Evolutionary conservation across 768 basidiomycete species (phyloP), one percentile per base, ranked within the genome.

Genomic region (Amanita muscaria): DNA sequence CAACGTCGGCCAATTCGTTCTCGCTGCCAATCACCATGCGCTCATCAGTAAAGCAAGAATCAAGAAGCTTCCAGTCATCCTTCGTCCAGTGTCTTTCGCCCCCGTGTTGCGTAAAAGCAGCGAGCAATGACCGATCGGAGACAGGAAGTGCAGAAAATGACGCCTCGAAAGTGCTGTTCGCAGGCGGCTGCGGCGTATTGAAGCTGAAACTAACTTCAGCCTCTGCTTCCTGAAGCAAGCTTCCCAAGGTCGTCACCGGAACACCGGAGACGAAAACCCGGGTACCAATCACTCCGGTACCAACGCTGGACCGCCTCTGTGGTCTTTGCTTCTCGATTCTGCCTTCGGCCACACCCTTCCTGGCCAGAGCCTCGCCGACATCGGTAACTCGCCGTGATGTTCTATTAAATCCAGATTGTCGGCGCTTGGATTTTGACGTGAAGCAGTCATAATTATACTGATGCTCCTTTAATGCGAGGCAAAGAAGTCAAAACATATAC

Each of bases 371-470:
- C n/a, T 39, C 29, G 14, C 25, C 37, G 14, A 31, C 14, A 4
- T 18, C 15, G 4, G 29, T 30, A 4, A 25, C 29, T 9, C 33
- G n/a, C 7, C 44, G 37, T 5, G 29, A 39, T 7, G n/a, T 22
- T 30, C 29, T 38, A 14, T 24, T 29, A 3, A 24, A 16, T 4
- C 25, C 60, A 2, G 59, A 52, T 32, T 65, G 63, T 12, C 65
- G 57, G 12, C 58, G 52, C 42, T 53, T 52, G 3, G 53, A 42
- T 29, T 54, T 56, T 30, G 56, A 58, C 21, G 82, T 79, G 54
- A 84, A 77, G 56, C 88, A 85, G 53, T 93, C 90, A 52, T 88
- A 86, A 61, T 92, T 83, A 54, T 93, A 83, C 83, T 89, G 22
- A 47, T 16, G 18, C 18, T n/a, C 31, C n/a, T n/a, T 40, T 5